Percentiles rank a stretch among this genome's conserved stretches.
phyloP scores from a whole-genome alignment of 768 basidiomycete species.

The Rhodocollybia butyracea region DNA sequence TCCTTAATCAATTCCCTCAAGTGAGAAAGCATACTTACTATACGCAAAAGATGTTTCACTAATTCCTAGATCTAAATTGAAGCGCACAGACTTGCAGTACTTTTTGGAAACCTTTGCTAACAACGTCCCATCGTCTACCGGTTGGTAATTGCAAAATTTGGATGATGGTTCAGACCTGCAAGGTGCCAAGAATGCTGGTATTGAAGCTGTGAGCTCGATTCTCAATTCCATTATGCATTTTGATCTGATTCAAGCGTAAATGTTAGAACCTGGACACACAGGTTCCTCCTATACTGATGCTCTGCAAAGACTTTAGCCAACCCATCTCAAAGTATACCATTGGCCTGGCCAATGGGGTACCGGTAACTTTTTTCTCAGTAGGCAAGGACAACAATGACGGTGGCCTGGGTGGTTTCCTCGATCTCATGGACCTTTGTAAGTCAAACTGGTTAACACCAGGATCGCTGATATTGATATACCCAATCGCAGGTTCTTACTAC shows the following conservation, averaged over 20 bases:
- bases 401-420: slow-evolving; percentile 29
- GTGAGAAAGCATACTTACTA: background rate
- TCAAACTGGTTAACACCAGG: background rate
- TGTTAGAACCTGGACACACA: slow-evolving; percentile 24
- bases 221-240: background rate
- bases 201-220: slow-evolving; percentile 26
- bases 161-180: slow-evolving; percentile 30
- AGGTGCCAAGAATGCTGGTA: slow-evolving; percentile 22
- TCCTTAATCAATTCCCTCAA: slow-evolving; percentile 16
- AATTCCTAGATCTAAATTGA: background rate
- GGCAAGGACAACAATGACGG: slow-evolving; percentile 26
- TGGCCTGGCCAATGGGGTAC: slow-evolving; percentile 29
- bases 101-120: slow-evolving; percentile 18
- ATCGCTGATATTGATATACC: background rate
- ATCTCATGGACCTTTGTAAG: slow-evolving; percentile 26
- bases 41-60: background rate
- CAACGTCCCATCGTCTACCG: slow-evolving; percentile 17
- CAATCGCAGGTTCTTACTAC: slow-evolving; percentile 39
- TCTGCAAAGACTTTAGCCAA: too few species aligned
- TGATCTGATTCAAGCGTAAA: background rate
- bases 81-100: slow-evolving; percentile 14
- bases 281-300: too few species aligned
- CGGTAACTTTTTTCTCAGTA: slow-evolving; percentile 29
- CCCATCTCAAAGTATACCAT: slow-evolving; percentile 38
- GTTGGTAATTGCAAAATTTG: slow-evolving; percentile 25